Evolutionary conservation across 371 early-diverging fungal species (phyloP), one percentile per base, ranked within the genome.

Genomic region (Rhizopus delemar): DNA sequence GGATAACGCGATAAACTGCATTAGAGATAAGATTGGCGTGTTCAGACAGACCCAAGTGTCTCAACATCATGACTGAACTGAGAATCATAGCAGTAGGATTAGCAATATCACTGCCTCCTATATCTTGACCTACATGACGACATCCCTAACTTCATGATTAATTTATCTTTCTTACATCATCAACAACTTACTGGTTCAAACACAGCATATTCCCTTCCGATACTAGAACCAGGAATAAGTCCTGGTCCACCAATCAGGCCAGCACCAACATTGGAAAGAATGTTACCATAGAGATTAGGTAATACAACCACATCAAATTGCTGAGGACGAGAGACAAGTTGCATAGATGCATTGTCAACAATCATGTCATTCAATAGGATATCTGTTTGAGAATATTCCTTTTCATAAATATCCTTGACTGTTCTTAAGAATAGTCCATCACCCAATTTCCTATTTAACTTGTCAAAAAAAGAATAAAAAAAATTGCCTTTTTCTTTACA

Each of bases 281-380:
- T 98, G 86, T 89, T 94, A 66, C 98, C 98, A 77, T 98, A 98
- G 78, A 98, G 85, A 86, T 98, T 98, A 56, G 96, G 96, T 85
- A 93, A 92, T 53, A 98, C 97, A 84, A 98, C 90, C 41, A 98
- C 97, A 75, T 97, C 97, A 62, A 98, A 98, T 77, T 97, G 97
- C 71, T 90, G 90, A 57, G 98, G 98, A 74, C 86, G 90, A 66
- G 94, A 89, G 28, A 96, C 97, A 31, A 98, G 87, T 81, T 98
- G 98, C 98, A 98, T 98, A 54, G 97, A 90, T 50, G 96, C 90
- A 83, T 97, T 97, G 80, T 98, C 98, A 62, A 98, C 97, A 78
- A 98, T 97, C 97, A 98, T 96, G 76, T 96, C 96, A 63, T 93
- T 86, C 70, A 93, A 90, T 78, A 88, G 77, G 74, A 98, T 92